Evolutionary conservation across 768 basidiomycete genomes (phyloP).

Genomic region (Pluteus cervinus): DNA sequence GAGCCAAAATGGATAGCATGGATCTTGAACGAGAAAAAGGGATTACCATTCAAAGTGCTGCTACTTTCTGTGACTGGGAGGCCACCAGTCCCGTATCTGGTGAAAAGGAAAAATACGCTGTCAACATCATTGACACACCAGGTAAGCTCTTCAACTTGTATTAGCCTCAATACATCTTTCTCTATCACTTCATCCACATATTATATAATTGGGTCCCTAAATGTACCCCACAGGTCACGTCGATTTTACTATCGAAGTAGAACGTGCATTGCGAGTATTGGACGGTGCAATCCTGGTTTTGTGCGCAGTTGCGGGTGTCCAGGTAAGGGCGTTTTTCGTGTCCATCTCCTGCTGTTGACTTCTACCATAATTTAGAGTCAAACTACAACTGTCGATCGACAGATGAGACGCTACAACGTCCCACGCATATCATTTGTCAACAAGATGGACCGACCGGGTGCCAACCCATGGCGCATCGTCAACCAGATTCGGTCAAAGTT

Average conservation of each 20-base stretch:
- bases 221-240: constrained; percentile 99
- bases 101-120: constrained; percentile 76
- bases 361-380: constrained; percentile 57
- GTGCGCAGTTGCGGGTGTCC: constrained; percentile 96
- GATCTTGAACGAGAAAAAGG: constrained; percentile 98
- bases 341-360: not conserved
- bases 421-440: constrained; percentile 96
- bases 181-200: too few species aligned
- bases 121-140: constrained; percentile 99
- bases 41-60: constrained; percentile 98
- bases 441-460: constrained; percentile 98
- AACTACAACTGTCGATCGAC: constrained; percentile 97
- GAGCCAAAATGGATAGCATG: constrained; percentile 99
- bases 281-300: constrained; percentile 96
- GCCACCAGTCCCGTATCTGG: constrained; percentile 52
- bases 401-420: constrained; percentile 96
- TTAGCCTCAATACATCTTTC: not conserved
- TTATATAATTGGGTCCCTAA: too few species aligned
- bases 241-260: constrained; percentile 99
- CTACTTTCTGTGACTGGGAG: constrained; percentile 97
- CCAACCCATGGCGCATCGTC: constrained; percentile 95
- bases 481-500: constrained; percentile 89
- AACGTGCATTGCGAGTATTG: constrained; percentile 90
- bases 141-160: constrained; percentile 34
- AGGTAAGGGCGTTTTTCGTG: constrained; percentile 35